These are phyloP conservation scores for Taiozyma sp. DNA, from an alignment of 1,139 yeast species.

Conservation along the genomic window DNA sequence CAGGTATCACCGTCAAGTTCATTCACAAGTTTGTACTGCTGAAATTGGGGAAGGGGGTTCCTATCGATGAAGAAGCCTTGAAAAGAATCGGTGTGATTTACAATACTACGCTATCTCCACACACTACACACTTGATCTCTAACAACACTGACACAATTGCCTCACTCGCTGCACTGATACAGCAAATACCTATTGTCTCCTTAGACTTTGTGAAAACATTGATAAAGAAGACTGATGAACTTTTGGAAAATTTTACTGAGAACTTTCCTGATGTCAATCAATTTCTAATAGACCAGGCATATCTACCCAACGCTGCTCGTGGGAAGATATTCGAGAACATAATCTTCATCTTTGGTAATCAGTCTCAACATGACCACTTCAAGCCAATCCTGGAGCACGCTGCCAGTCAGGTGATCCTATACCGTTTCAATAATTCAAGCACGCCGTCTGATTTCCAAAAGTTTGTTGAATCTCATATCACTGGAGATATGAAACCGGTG, in stretches of 20 bases:
- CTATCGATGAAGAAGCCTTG: conserved; percentile 4
- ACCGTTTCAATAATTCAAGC: not conserved
- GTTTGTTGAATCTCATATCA: not conserved
- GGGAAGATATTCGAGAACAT: conserved; percentile 4
- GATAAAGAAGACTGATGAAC: conserved; percentile 1
- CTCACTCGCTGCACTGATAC: conserved; percentile 12
- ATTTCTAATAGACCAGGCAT: conserved; percentile 8
- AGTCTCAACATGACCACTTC: not conserved
- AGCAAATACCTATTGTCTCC: conserved; percentile 13
- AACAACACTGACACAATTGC: conserved; percentile 2
- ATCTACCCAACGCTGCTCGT: conserved; percentile 6
- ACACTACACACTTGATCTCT: conserved; percentile 17
- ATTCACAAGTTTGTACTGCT: conserved; percentile 2
- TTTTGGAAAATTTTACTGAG: conserved; percentile 10
- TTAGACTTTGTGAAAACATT: conserved; percentile 5
- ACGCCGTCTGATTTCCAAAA: not conserved
- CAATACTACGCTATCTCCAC: conserved; percentile 2
- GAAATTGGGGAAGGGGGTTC: conserved; percentile 2
- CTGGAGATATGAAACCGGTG: not conserved
- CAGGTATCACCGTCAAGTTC: conserved; percentile 4
- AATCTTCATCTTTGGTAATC: not conserved
- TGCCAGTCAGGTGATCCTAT: not conserved
- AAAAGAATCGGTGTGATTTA: conserved; percentile 8
- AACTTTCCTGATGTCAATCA: conserved; percentile 10
- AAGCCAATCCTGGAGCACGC: conserved; percentile 1